phyloP scores from a whole-genome alignment of 495 filamentous ascomycete species.

The Amphirosellinia nigrospora region DNA sequence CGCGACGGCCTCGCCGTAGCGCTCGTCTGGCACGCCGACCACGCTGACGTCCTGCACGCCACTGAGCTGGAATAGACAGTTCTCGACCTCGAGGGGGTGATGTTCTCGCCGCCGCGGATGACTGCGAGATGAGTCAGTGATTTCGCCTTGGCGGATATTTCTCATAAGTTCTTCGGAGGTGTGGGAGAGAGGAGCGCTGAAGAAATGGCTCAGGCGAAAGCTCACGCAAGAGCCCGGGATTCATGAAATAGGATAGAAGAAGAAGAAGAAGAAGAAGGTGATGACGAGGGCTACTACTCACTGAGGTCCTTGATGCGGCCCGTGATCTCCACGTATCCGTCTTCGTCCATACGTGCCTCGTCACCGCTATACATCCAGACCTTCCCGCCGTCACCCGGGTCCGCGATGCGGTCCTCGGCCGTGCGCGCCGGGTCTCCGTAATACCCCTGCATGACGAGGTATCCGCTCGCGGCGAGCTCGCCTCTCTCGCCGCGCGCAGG shows the following conservation, averaged over 20 bases:
- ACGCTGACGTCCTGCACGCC: slow-evolving; percentile 75
- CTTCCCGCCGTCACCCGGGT: slow-evolving; percentile 47
- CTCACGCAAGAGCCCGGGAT: background rate
- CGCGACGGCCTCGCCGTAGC: slow-evolving; percentile 85
- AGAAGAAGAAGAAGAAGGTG: too few species aligned
- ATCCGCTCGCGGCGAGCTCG: slow-evolving; percentile 85
- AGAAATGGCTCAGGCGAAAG: background rate
- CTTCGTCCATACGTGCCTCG: slow-evolving; percentile 83
- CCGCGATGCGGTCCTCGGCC: slow-evolving; percentile 69
- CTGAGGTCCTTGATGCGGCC: slow-evolving; percentile 81
- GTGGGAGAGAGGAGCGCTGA: background rate
- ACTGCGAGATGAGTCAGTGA: slow-evolving; percentile 41
- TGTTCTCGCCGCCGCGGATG: slow-evolving; percentile 94
- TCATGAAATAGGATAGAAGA: background rate
- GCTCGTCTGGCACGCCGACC: slow-evolving; percentile 81
- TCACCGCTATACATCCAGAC: slow-evolving; percentile 76
- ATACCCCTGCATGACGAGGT: slow-evolving; percentile 90
- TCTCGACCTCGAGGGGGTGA: slow-evolving; percentile 95
- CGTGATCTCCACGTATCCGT: slow-evolving; percentile 70
- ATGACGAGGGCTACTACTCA: slow-evolving; percentile 4
- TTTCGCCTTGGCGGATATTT: slow-evolving; percentile 33
- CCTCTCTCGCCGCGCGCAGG: slow-evolving; percentile 69
- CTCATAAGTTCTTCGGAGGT: background rate
- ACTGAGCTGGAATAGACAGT: slow-evolving; percentile 78
- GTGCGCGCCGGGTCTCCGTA: slow-evolving; percentile 76